Conservation (phyloP, 805 yeast species). For the Cyberlindnera japonica region DNA sequence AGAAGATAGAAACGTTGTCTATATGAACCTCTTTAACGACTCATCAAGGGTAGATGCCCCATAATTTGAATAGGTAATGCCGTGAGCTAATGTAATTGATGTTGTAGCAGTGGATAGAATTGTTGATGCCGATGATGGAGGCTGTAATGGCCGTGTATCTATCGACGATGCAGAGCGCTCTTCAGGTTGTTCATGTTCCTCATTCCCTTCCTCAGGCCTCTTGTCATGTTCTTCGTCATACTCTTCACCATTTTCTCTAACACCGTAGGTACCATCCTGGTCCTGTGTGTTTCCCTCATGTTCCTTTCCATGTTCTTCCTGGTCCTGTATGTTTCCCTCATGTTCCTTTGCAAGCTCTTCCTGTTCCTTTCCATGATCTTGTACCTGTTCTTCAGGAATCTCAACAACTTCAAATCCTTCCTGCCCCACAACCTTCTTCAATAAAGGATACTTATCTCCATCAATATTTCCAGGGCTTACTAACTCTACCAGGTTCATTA, state of each 20-base stretch:
- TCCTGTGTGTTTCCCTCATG: not conserved
- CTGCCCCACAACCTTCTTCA: conserved; percentile 12
- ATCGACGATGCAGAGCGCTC: not conserved
- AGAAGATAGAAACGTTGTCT: conserved; percentile 3
- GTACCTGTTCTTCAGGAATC: not conserved
- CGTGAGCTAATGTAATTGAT: conserved; percentile 2
- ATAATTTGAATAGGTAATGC: conserved; percentile 2
- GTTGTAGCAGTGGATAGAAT: not conserved
- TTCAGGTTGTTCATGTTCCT: not conserved
- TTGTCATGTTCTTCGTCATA: not conserved
- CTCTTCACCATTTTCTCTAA: not conserved
- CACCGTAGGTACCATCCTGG: not conserved
- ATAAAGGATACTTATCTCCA: conserved; percentile 12
- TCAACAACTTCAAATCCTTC: conserved; percentile 18
- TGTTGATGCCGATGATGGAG: not conserved
- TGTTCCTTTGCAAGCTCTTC: not conserved
- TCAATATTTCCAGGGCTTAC: conserved; percentile 7
- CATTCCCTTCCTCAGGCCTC: not conserved
- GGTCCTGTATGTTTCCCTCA: not conserved
- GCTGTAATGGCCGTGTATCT: conserved; percentile 7
- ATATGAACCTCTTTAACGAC: conserved; percentile 2
- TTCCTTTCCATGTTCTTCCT: not conserved
- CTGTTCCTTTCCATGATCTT: conserved; percentile 1
- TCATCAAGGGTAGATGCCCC: conserved; percentile 3
- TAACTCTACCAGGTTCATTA: conserved; percentile 9